A percentile compares a stretch with the other conserved stretches of the same genome.
phyloP scores from a whole-genome alignment of 164 flowering plant species.

The Sedum album region DNA sequence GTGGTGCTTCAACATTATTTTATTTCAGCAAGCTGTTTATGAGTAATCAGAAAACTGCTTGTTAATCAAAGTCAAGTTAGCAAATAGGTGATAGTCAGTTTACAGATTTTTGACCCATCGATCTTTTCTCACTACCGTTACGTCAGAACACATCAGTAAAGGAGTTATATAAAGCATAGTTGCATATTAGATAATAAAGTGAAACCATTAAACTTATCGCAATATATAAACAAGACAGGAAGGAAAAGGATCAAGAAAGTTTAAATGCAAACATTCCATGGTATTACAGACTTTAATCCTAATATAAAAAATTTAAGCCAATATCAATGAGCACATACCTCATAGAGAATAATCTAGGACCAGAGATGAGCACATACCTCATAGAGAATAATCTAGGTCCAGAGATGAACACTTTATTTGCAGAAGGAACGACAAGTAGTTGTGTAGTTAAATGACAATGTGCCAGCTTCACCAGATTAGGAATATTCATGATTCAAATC shows the following conservation, averaged over 20 bases:
- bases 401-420: neutral
- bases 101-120: too few species aligned
- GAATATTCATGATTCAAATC: neutral
- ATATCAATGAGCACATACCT: conserved; percentile 2
- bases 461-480: neutral
- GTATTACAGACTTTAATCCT: too few species aligned
- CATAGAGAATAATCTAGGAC: neutral
- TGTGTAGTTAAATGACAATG: neutral
- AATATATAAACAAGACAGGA: neutral
- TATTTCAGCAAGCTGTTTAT: neutral
- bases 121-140: neutral
- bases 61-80: neutral
- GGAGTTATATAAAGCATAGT: neutral
- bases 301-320: too few species aligned
- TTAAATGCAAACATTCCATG: too few species aligned
- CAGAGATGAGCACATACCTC: conserved; percentile 5
- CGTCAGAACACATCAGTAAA: neutral
- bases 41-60: neutral
- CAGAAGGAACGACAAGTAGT: neutral
- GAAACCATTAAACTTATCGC: neutral
- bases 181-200: neutral
- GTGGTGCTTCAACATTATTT: neutral
- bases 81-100: neutral
- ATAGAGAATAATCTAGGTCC: neutral
- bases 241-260: neutral